Evolutionary conservation across 2,329 filamentous ascomycete genomes (phyloP), one percentile per base, ranked within the genome.

Genomic region (Colletotrichum phormii): DNA sequence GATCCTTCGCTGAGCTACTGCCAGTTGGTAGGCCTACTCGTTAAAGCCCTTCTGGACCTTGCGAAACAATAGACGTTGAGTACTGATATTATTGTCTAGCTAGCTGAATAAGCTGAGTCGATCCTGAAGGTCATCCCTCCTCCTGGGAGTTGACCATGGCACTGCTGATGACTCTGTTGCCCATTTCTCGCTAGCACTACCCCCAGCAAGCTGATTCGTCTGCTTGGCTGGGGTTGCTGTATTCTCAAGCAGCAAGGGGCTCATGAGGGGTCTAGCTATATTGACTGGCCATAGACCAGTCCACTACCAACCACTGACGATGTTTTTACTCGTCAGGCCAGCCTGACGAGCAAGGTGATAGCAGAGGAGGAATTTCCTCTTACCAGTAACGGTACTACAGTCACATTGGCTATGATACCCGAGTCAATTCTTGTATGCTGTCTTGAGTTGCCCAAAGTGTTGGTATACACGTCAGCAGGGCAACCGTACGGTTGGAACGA

Each of bases 301-400:
- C 1, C 1, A 18, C 31, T 53, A 31, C 60, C 13, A 63, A 6
- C 60, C 13, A 29, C 24, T 51, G 12, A 13, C 18, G 12, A 70
- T 70, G 15, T 70, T 70, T 1, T 59, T 0, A 1, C 5, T 51
- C 4, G 7, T 64, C 2, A 70, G 22, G 3, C 26, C 67, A 18
- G 26, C 49, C 1, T 42, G 13, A 0, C 24, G 1, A 9, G 67
- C 60, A 29, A 37, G 57, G 1, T 9, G n/a, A 57, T 64, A 64
- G 46, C 51, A 64, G 31, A 37, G n/a, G 5, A 69, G 24, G 46
- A 69, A 69, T 7, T 62, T 62, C 26, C 24, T 55, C 49, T 69
- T 69, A 13, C 67, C 61, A 1, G 65, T 24, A 29, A 61, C 37
- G 12, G 54, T 71, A 31, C 3, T 26, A 46, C 42, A 58, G 51